Evolutionary conservation across 2,329 filamentous ascomycete species (phyloP).

Genomic region (Cytospora piceicola): DNA sequence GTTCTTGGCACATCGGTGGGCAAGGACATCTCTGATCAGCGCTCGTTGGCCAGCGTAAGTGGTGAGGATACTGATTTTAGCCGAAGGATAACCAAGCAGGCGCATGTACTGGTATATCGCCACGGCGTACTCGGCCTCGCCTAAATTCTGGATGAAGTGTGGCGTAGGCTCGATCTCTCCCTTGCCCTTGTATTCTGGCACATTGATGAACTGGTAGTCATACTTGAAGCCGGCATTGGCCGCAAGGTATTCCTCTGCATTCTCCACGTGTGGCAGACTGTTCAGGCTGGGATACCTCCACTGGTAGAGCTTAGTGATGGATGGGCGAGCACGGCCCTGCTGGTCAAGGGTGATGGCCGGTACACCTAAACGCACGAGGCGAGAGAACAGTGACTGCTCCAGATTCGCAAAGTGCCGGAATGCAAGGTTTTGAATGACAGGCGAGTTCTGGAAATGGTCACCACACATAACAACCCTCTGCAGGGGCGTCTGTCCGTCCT

Average conservation of each 20-base stretch:
- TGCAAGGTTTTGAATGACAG: constrained; percentile 90
- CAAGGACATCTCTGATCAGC: constrained; percentile 83
- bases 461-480: constrained; percentile 91
- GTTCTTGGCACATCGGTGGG: constrained; percentile 81
- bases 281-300: constrained; percentile 88
- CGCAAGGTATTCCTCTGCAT: constrained; percentile 69
- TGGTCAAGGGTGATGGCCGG: constrained; percentile 88
- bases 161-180: constrained; percentile 90
- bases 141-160: constrained; percentile 95
- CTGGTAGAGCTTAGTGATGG: constrained; percentile 85
- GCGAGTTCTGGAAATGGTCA: constrained; percentile 96
- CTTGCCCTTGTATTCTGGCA: constrained; percentile 86
- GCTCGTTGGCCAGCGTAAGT: constrained; percentile 93
- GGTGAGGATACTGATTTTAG: constrained; percentile 83
- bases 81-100: constrained; percentile 84
- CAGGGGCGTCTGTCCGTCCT: constrained; percentile 72
- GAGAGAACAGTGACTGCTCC: constrained; percentile 92
- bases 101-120: constrained; percentile 98
- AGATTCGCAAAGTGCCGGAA: constrained; percentile 95
- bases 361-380: constrained; percentile 89
- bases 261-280: constrained; percentile 76
- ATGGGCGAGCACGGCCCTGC: constrained; percentile 87
- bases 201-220: constrained; percentile 96
- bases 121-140: constrained; percentile 95
- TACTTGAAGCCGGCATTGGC: constrained; percentile 92